phyloP scores from a whole-genome alignment of 495 filamentous ascomycete species.

The Aspergillus biplanus region DNA sequence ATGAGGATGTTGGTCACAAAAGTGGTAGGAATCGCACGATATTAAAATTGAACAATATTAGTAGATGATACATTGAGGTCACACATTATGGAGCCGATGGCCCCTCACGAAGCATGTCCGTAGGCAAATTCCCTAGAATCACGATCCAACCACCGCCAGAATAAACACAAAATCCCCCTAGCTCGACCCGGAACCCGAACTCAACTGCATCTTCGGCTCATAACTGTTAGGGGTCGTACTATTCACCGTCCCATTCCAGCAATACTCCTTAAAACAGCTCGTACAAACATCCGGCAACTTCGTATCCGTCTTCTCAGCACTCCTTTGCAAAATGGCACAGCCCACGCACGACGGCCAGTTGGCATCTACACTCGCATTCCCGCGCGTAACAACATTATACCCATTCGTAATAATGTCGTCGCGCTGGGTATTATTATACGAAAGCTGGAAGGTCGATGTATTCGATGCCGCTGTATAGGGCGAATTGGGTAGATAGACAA shows the following conservation, averaged over 20 bases:
- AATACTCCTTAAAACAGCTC: slow-evolving; percentile 74
- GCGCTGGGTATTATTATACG: slow-evolving; percentile 63
- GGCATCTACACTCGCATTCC: slow-evolving; percentile 69
- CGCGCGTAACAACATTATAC: slow-evolving; percentile 77
- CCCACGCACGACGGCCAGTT: slow-evolving; percentile 79
- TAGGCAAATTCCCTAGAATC: background rate
- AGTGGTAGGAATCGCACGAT: too few relatives aligned
- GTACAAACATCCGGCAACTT: slow-evolving; percentile 64
- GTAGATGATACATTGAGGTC: too few relatives aligned
- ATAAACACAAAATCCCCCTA: background rate
- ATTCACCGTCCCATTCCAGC: slow-evolving; percentile 78
- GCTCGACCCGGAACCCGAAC: background rate
- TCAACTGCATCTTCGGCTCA: slow-evolving; percentile 19
- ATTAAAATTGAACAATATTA: too few relatives aligned
- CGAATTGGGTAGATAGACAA: slow-evolving; percentile 84
- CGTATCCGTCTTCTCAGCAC: slow-evolving; percentile 63
- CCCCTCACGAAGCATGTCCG: too few relatives aligned
- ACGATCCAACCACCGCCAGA: background rate
- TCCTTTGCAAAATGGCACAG: slow-evolving; percentile 76
- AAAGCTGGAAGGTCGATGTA: slow-evolving; percentile 66
- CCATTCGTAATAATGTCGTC: slow-evolving; percentile 80
- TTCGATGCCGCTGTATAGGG: slow-evolving; percentile 76
- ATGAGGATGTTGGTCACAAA: too few relatives aligned
- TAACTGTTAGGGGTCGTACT: slow-evolving; percentile 33
- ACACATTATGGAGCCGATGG: too few relatives aligned